phyloP scores from a whole-genome alignment of 2,329 filamentous ascomycete species.

The Annulohypoxylon truncatum region DNA sequence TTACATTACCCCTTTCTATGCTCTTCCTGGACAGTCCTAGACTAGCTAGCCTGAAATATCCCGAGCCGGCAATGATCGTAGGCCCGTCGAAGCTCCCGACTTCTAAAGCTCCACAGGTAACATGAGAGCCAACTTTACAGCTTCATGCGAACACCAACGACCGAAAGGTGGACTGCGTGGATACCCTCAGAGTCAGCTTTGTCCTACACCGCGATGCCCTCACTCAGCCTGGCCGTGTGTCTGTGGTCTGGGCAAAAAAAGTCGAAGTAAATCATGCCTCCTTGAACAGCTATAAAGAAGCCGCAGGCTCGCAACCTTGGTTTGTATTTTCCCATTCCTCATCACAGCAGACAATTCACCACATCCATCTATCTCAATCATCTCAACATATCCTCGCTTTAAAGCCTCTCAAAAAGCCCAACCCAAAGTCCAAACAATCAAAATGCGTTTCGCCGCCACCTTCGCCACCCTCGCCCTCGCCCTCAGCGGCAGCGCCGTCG shows the following conservation, averaged over 20 bases:
- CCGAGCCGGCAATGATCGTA: conserved; percentile 23
- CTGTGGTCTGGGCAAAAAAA: not conserved
- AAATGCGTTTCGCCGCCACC: conserved; percentile 44
- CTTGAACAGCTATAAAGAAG: conserved; percentile 20
- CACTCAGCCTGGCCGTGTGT: not conserved
- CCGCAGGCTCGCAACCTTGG: not conserved
- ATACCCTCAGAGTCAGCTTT: not conserved
- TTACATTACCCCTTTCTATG: not conserved
- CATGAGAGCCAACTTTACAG: conserved; percentile 4
- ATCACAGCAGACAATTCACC: conserved; percentile 14
- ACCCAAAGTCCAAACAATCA: conserved; percentile 9
- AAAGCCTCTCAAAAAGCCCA: not conserved
- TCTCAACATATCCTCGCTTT: not conserved
- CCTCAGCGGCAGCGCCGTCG: not conserved
- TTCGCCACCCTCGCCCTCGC: conserved; percentile 39
- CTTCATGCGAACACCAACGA: conserved; percentile 31
- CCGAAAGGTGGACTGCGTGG: conserved; percentile 6
- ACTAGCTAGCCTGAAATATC: conserved; percentile 3
- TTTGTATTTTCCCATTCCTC: not conserved
- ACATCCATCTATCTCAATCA: not conserved
- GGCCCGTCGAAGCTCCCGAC: not conserved
- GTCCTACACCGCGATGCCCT: not conserved
- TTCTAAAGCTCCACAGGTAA: conserved; percentile 3
- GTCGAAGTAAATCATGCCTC: not conserved
- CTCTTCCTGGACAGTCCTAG: not conserved